phyloP scores from a whole-genome alignment of 1,284 basidiomycete genomes.

The Microbotryum violaceum region DNA sequence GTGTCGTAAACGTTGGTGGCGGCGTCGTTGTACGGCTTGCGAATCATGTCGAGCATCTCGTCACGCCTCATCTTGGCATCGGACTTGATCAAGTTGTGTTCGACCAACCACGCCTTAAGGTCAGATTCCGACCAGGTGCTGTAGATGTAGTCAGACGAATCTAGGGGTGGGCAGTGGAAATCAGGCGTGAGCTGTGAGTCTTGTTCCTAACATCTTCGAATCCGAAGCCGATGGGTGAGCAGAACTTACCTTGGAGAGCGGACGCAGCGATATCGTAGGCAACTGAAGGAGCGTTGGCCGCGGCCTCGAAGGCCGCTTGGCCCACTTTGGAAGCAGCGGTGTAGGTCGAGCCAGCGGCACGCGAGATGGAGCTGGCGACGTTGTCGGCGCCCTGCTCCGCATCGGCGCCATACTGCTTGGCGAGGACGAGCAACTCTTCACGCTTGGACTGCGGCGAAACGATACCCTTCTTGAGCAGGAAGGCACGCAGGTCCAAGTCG shows the following conservation, averaged over 20 bases:
- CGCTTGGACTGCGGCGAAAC: slow-evolving; percentile 67
- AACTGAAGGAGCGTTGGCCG: slow-evolving; percentile 37
- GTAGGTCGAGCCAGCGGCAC: slow-evolving; percentile 51
- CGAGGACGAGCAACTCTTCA: slow-evolving; percentile 69
- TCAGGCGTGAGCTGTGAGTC: not conserved
- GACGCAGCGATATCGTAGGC: slow-evolving; percentile 36
- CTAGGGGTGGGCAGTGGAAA: slow-evolving; percentile 28
- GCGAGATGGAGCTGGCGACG: slow-evolving; percentile 13
- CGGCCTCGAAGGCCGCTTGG: slow-evolving; percentile 52
- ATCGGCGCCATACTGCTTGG: slow-evolving; percentile 53
- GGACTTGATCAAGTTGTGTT: slow-evolving; percentile 60
- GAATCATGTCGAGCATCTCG: slow-evolving; percentile 61
- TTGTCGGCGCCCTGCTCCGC: slow-evolving; percentile 1
- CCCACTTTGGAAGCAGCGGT: slow-evolving; percentile 48
- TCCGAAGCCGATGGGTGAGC: not conserved
- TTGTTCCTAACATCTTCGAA: no score
- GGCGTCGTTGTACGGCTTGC: slow-evolving; percentile 55
- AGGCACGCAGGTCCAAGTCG: slow-evolving; percentile 68
- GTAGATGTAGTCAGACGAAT: slow-evolving; percentile 75
- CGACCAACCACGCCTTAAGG: slow-evolving; percentile 55
- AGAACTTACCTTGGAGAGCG: slow-evolving; percentile 47
- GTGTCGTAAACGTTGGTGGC: slow-evolving; percentile 63
- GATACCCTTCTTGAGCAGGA: slow-evolving; percentile 77
- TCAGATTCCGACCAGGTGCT: slow-evolving; percentile 76
- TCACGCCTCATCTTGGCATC: slow-evolving; percentile 47